Percentiles rank a stretch among this genome's conserved stretches.
phyloP scores from a whole-genome alignment of 345 rosid species.

The Salix udensis region DNA sequence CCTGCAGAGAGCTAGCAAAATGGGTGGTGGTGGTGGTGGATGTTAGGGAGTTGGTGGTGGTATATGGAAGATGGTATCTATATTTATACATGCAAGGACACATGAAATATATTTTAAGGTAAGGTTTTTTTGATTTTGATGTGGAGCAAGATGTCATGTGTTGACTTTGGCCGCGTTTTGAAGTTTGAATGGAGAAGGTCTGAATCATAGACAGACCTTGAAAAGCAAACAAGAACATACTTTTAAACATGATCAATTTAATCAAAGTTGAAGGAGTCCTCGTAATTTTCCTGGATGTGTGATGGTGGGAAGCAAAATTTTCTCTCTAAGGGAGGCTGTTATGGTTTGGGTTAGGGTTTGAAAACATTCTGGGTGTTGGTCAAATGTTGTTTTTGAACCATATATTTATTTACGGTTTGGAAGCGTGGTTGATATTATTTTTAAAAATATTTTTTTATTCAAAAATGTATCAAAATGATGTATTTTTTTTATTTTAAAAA shows the following conservation, averaged over 20 bases:
- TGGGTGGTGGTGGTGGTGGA: background rate
- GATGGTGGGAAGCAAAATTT: background rate
- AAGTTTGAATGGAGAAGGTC: constrained; percentile 13
- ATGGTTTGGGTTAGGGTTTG: background rate
- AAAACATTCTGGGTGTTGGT: background rate
- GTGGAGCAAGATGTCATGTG: background rate
- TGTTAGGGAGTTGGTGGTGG: background rate
- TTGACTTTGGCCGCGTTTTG: constrained; percentile 22
- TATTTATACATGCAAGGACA: background rate
- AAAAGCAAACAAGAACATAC: background rate
- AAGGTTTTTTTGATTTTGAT: background rate
- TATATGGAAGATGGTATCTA: background rate
- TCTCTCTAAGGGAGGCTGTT: background rate
- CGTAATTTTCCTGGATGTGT: no score
- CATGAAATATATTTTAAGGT: background rate
- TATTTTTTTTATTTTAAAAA: no score
- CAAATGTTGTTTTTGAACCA: background rate
- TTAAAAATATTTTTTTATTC: no score
- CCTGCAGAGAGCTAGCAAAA: background rate
- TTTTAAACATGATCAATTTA: background rate
- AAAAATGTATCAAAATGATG: no score
- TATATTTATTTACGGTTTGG: no score
- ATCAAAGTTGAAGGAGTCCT: constrained; percentile 7
- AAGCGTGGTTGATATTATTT: no score
- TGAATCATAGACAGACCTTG: background rate